Evolutionary conservation across 345 rosid genomes (phyloP).

Genomic region (Xanthoceras sorbifolium): DNA sequence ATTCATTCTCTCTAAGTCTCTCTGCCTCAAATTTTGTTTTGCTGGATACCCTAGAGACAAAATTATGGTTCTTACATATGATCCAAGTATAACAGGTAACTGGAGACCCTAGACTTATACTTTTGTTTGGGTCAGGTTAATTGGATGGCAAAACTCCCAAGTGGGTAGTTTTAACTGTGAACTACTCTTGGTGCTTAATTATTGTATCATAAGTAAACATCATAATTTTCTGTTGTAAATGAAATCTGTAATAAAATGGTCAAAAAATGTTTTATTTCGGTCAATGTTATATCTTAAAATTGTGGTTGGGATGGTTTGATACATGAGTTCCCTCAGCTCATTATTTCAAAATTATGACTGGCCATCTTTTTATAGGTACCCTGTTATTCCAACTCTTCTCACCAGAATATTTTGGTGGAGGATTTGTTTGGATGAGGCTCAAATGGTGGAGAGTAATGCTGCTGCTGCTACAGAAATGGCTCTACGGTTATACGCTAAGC

Average conservation of each 20-base stretch:
- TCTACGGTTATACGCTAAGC: constrained; percentile 67
- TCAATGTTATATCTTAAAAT: background rate
- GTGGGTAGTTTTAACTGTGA: background rate
- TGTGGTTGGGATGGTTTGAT: constrained; percentile 4
- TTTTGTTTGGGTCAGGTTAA: background rate
- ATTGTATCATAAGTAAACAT: background rate
- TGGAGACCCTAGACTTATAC: background rate
- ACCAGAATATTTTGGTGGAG: constrained; percentile 98
- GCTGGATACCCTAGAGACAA: background rate
- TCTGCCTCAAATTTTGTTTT: background rate
- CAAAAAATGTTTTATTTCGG: background rate
- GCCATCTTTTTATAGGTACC: constrained; percentile 63
- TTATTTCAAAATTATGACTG: constrained; percentile 22
- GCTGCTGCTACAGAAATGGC: constrained; percentile 99
- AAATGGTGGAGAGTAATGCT: constrained; percentile 96
- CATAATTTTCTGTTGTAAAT: background rate
- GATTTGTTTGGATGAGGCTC: constrained; percentile 97
- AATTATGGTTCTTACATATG: background rate
- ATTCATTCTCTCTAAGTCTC: background rate
- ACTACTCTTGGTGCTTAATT: background rate
- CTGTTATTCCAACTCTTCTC: constrained; percentile 84
- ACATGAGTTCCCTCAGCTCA: background rate
- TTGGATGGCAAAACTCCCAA: background rate
- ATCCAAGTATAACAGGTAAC: background rate
- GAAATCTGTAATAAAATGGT: background rate